Percentiles rank a stretch among this genome's conserved stretches.
Evolutionary conservation across 2,329 filamentous ascomycete genomes (phyloP).

Genomic region (Hymenoscyphus occultus): DNA sequence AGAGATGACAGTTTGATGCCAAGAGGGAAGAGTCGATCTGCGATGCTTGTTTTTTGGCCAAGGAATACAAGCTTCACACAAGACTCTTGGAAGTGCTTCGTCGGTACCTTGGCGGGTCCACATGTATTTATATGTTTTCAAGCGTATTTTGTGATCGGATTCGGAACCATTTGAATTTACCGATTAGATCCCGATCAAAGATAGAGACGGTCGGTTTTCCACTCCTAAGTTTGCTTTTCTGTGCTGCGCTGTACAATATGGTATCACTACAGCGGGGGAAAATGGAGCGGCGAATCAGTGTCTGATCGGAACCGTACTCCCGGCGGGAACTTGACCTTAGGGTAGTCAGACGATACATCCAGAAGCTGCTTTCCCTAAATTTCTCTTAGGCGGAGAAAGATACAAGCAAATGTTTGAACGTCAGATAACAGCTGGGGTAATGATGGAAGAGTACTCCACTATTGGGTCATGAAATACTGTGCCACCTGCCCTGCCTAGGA

Average conservation of each 20-base stretch:
- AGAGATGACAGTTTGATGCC: neutral
- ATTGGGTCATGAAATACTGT: neutral
- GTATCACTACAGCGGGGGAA: neutral
- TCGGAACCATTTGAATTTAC: neutral
- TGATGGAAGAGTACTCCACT: neutral
- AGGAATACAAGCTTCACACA: neutral
- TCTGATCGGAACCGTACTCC: neutral
- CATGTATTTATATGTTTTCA: neutral
- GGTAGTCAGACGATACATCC: too few species aligned
- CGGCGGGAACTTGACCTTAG: neutral
- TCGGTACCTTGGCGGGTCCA: too few species aligned
- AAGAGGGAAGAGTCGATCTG: neutral
- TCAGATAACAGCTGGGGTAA: neutral
- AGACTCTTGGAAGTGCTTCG: neutral
- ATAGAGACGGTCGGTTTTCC: neutral
- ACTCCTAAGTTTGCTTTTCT: neutral
- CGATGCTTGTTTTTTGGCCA: neutral
- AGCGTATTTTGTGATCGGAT: too few species aligned
- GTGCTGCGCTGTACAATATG: neutral
- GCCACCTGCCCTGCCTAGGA: neutral
- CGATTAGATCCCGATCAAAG: neutral
- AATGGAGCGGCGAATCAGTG: neutral
- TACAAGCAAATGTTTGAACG: neutral
- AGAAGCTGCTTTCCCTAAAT: neutral
- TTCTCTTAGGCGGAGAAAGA: too few species aligned